These are phyloP conservation scores for Suhomyces choctaworum DNA, from an alignment of 1,139 yeast species.

Conservation along the genomic window DNA sequence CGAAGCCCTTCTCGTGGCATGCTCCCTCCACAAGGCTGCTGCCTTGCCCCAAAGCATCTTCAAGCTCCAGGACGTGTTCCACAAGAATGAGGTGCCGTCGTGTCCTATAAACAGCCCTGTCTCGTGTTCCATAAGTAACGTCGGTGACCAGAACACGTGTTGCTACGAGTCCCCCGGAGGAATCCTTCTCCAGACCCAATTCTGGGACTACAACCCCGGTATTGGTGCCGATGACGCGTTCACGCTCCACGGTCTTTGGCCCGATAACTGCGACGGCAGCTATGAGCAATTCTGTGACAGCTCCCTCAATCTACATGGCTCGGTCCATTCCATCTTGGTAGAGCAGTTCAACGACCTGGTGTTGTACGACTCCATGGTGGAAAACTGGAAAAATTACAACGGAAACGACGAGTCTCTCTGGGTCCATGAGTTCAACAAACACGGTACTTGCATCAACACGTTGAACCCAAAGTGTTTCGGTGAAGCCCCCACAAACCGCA, in stretches of 20 bases:
- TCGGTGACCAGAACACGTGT: slow-evolving; percentile 54
- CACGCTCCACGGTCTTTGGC: slow-evolving; percentile 87
- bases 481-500: slow-evolving; percentile 43
- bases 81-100: slow-evolving; percentile 4
- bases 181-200: slow-evolving; percentile 79
- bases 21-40: slow-evolving; percentile 1
- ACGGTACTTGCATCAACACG: slow-evolving; percentile 89
- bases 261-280: slow-evolving; percentile 76
- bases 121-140: slow-evolving; percentile 38
- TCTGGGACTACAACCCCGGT: slow-evolving; percentile 91
- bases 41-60: slow-evolving; percentile 10
- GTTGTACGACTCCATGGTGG: slow-evolving; percentile 58
- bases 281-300: slow-evolving; percentile 72
- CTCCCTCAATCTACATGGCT: slow-evolving; percentile 47
- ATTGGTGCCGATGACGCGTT: slow-evolving; percentile 69
- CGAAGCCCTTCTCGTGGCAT: slow-evolving; percentile 3
- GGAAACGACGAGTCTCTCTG: slow-evolving; percentile 77
- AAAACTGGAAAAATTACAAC: slow-evolving; percentile 74
- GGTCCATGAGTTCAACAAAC: slow-evolving; percentile 95
- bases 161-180: slow-evolving; percentile 93
- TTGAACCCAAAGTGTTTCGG: slow-evolving; percentile 69
- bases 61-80: slow-evolving; percentile 1
- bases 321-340: slow-evolving; percentile 47
- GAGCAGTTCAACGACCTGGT: slow-evolving; percentile 48
- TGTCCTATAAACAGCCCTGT: slow-evolving; percentile 75